Evolutionary conservation across 164 flowering plant genomes (phyloP).

Genomic region (Hamamelis virginiana): DNA sequence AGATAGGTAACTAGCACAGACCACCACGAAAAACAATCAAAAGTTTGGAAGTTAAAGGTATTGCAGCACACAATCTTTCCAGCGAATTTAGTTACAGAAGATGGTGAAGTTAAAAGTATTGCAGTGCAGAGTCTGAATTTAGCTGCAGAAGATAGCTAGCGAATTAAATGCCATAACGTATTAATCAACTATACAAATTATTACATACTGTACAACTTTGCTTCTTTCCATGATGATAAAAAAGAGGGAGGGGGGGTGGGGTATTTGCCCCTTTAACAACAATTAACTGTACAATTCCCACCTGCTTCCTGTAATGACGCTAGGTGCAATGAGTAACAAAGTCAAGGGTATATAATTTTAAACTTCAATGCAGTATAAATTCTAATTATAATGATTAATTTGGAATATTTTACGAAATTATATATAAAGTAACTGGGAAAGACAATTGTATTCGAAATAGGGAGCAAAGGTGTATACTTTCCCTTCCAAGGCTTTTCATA

Average conservation of each 20-base stretch:
- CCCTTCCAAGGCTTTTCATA: not conserved
- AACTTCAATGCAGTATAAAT: too few species aligned
- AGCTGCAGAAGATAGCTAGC: not conserved
- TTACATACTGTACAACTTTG: conserved; percentile 15
- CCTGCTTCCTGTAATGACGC: not conserved
- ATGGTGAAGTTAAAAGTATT: not conserved
- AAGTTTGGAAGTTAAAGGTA: not conserved
- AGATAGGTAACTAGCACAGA: not conserved
- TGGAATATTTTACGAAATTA: too few species aligned
- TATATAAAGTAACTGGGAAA: too few species aligned
- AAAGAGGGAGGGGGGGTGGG: not conserved
- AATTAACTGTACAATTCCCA: conserved; percentile 7
- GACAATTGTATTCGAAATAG: too few species aligned
- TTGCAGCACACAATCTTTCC: not conserved
- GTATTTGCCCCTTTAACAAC: too few species aligned
- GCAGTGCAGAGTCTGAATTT: not conserved
- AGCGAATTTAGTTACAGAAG: not conserved
- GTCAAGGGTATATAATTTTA: too few species aligned
- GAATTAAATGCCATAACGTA: not conserved
- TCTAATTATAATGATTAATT: too few species aligned
- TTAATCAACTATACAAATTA: conserved; percentile 15
- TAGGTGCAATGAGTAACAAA: too few species aligned
- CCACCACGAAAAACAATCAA: not conserved
- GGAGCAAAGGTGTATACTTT: too few species aligned
- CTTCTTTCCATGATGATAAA: not conserved